phyloP scores from a whole-genome alignment of 2,329 filamentous ascomycete genomes.

The Colletotrichum gloeosporioides region DNA sequence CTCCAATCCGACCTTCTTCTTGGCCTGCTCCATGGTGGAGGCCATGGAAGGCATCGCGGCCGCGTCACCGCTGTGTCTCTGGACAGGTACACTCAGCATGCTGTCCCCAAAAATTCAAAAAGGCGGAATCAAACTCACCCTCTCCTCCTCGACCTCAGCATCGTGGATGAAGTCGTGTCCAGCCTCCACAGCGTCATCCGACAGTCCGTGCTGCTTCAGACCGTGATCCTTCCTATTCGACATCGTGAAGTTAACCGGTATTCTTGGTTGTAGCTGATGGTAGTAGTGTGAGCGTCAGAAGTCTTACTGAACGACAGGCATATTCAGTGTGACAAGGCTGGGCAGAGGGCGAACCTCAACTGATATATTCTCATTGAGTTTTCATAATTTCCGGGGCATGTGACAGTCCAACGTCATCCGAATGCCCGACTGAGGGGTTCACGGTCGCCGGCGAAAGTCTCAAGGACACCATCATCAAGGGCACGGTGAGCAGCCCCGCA shows the following conservation, averaged over 20 bases:
- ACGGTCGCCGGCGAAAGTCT: neutral
- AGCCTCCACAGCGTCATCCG: constrained; percentile 28
- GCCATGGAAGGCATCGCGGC: constrained; percentile 2
- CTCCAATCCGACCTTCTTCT: neutral
- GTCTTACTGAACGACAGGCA: neutral
- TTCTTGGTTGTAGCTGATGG: neutral
- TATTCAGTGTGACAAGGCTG: accelerated
- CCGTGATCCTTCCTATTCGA: constrained; percentile 8
- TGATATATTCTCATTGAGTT: neutral
- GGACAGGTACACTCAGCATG: neutral
- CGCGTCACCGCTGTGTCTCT: constrained; percentile 8
- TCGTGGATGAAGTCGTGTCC: constrained; percentile 38
- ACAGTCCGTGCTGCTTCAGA: constrained; percentile 6
- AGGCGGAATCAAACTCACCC: constrained; percentile 14
- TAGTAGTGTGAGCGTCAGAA: neutral
- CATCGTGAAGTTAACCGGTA: neutral
- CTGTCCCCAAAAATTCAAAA: neutral
- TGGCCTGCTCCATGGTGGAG: neutral
- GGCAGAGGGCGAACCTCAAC: neutral
- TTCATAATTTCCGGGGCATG: neutral
- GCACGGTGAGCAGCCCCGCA: constrained; percentile 9
- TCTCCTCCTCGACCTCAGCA: constrained; percentile 38
- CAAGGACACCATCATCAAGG: neutral
- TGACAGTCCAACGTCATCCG: neutral
- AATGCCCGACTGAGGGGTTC: neutral